phyloP scores from a whole-genome alignment of 257 asterid species.

The Solanum stenotomum region DNA sequence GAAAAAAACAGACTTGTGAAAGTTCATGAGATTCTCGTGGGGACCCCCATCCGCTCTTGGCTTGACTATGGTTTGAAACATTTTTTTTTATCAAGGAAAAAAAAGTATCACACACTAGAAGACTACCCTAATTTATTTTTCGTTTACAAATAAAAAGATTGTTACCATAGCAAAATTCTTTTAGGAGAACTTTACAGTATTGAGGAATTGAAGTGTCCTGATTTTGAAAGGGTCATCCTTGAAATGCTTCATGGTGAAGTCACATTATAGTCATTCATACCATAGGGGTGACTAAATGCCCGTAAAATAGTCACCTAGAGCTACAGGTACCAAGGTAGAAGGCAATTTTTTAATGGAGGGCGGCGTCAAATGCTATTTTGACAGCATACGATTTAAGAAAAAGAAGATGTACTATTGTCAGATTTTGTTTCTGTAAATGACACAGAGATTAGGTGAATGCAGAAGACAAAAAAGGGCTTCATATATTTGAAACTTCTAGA shows the following conservation, averaged over 20 bases:
- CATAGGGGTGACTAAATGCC: not conserved
- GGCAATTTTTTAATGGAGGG: not conserved
- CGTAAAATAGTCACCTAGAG: not conserved
- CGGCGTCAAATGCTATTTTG: not conserved
- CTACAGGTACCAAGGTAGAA: not conserved
- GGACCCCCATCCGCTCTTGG: not conserved
- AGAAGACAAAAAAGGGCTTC: not conserved
- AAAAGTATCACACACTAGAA: not conserved
- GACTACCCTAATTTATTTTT: not conserved
- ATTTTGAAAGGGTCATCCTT: not conserved
- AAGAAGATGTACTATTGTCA: not conserved
- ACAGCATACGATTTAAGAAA: not conserved
- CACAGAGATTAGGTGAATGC: not conserved
- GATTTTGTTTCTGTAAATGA: not conserved
- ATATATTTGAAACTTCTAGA: not conserved
- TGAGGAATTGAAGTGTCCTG: not conserved
- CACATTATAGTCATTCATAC: not conserved
- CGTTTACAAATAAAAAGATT: not conserved
- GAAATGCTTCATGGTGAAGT: not conserved
- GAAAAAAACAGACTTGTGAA: not conserved
- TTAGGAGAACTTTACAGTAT: not conserved
- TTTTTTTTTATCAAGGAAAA: not conserved
- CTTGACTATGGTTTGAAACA: not conserved
- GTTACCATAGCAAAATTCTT: not conserved
- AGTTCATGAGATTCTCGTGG: not conserved